Conservation (phyloP, 305 asterid genomes). For the Plantago lanceolata region DNA sequence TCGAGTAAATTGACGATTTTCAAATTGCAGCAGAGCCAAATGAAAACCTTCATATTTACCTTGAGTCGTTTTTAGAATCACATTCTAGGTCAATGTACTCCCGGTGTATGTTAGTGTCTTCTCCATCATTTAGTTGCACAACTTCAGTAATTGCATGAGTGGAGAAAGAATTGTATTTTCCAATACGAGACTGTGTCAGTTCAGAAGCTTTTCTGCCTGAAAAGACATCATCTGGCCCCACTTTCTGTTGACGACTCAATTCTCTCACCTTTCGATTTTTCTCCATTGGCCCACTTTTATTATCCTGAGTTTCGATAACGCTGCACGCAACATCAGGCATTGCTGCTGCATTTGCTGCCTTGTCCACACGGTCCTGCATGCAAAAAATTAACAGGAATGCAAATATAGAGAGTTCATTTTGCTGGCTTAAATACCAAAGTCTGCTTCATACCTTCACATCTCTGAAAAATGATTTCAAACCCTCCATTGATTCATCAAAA, state of each 20-base stretch:
- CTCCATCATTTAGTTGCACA: conserved; percentile 31
- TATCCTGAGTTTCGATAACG: conserved; percentile 32
- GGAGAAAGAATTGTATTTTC: conserved; percentile 27
- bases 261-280: conserved; percentile 29
- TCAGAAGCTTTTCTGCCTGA: conserved; percentile 30
- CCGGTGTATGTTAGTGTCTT: conserved; percentile 27
- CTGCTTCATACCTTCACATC: conserved; percentile 57
- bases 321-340: conserved; percentile 34
- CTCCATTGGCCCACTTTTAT: conserved; percentile 28
- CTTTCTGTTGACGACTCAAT: conserved; percentile 28
- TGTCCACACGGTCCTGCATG: conserved; percentile 54
- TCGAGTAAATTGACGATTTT: background rate
- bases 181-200: conserved; percentile 30
- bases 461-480: conserved; percentile 67
- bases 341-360: conserved; percentile 32
- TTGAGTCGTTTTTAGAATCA: conserved; percentile 44
- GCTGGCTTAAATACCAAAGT: conserved; percentile 18
- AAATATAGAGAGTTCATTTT: conserved; percentile 13
- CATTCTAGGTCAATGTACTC: conserved; percentile 54
- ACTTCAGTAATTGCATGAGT: conserved; percentile 29
- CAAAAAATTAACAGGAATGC: conserved; percentile 14
- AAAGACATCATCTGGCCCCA: conserved; percentile 29
- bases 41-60: conserved; percentile 45
- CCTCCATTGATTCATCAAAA: conserved; percentile 64
- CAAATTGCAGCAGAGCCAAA: conserved; percentile 14